Evolutionary conservation across 306 rosid species (phyloP).

Genomic region (Argentina anserina): DNA sequence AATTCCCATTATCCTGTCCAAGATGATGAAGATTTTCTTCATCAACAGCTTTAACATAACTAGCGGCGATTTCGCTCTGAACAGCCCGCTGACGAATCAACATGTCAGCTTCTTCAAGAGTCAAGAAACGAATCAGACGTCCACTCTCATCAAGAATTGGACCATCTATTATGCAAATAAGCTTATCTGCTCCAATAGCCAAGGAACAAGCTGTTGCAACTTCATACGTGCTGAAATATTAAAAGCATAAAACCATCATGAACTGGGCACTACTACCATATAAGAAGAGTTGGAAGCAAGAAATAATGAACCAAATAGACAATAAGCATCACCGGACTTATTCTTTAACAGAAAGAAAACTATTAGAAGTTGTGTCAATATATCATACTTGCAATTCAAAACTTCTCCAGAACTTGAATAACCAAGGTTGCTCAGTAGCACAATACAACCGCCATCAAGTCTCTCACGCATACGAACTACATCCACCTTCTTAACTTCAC

Average conservation of each 20-base stretch:
- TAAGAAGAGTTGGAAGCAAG: background rate
- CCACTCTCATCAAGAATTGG: constrained; percentile 85
- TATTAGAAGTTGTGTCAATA: background rate
- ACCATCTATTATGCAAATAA: constrained; percentile 90
- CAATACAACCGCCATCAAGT: constrained; percentile 91
- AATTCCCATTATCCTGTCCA: constrained; percentile 45
- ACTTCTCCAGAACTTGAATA: constrained; percentile 97
- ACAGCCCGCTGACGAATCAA: constrained; percentile 77
- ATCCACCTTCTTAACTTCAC: constrained; percentile 90
- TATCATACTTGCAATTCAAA: constrained; percentile 95
- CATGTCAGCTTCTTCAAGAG: constrained; percentile 93
- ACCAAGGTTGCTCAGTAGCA: constrained; percentile 90
- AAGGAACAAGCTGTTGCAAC: constrained; percentile 96
- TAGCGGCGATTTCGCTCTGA: constrained; percentile 93
- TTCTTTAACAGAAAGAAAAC: background rate
- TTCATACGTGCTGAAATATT: constrained; percentile 74
- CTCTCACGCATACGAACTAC: constrained; percentile 85
- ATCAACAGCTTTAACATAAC: constrained; percentile 81
- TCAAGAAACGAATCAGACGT: constrained; percentile 68
- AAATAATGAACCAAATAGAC: background rate
- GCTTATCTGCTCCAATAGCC: constrained; percentile 91
- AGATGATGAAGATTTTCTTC: constrained; percentile 47
- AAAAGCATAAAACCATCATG: constrained; percentile 23
- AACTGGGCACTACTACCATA: constrained; percentile 19
- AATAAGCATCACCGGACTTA: background rate